Evolutionary conservation across 139 green algal species (phyloP).

Genomic region (Chlamydomonas urium): DNA sequence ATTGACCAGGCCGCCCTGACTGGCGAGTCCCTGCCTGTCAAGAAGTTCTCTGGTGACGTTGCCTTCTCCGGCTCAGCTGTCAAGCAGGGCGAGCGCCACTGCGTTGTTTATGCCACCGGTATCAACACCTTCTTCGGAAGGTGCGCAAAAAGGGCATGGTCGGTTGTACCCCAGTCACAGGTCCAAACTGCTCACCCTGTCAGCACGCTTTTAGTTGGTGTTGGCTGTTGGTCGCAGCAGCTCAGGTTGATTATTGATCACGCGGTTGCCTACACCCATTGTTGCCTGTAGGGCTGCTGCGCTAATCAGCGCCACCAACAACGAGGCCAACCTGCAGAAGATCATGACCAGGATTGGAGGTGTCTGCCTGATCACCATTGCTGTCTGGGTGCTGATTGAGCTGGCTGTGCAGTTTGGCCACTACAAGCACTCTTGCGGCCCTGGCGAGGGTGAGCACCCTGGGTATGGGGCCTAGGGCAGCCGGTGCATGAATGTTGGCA

Average conservation of each 20-base stretch:
- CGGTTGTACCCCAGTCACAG: too few species aligned
- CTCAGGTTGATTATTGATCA: too few species aligned
- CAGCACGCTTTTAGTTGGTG: too few species aligned
- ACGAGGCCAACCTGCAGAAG: conserved; percentile 79
- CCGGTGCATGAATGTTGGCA: too few species aligned
- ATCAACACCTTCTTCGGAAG: conserved; percentile 84
- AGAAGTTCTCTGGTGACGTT: conserved; percentile 76
- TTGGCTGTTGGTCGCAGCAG: too few species aligned
- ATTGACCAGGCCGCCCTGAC: conserved; percentile 82
- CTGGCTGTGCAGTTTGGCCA: conserved; percentile 69
- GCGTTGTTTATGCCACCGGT: conserved; percentile 72
- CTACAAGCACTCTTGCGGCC: conserved; percentile 59
- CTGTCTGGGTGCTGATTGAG: conserved; percentile 70
- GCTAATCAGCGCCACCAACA: conserved; percentile 69
- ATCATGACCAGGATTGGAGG: conserved; percentile 83
- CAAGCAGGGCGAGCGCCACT: conserved; percentile 83
- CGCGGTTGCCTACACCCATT: too few species aligned
- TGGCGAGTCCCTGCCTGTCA: conserved; percentile 81
- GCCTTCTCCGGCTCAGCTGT: conserved; percentile 78
- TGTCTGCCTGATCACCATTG: conserved; percentile 77
- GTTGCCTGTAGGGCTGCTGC: conserved; percentile 77
- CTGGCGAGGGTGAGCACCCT: conserved; percentile 51
- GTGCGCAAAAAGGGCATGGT: too few species aligned
- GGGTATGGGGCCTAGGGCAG: too few species aligned
- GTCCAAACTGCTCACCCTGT: too few species aligned